Evolutionary conservation across 2,329 filamentous ascomycete species (phyloP).

Genomic region (Paecilomyces sp.): DNA sequence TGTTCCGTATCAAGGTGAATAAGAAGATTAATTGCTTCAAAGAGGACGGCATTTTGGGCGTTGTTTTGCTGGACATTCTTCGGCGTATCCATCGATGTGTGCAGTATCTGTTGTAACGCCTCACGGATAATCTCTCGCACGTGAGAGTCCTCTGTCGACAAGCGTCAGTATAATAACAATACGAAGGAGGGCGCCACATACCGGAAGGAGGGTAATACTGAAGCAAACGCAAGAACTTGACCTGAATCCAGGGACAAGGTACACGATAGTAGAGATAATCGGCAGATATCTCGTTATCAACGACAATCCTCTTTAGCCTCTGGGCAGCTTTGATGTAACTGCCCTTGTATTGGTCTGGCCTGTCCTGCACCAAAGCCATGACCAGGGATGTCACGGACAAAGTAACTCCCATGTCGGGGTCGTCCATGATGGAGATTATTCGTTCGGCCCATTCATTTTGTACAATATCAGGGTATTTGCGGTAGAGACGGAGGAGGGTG

Average conservation of each 20-base stretch:
- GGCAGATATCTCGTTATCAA: constrained; percentile 79
- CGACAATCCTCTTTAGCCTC: constrained; percentile 77
- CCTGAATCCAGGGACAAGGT: constrained; percentile 97
- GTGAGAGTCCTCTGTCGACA: constrained; percentile 70
- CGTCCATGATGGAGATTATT: constrained; percentile 98
- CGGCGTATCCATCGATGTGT: constrained; percentile 82
- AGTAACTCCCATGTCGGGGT: constrained; percentile 85
- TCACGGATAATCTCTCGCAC: constrained; percentile 87
- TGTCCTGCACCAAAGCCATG: constrained; percentile 89
- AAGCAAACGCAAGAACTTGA: constrained; percentile 83
- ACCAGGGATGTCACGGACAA: constrained; percentile 93
- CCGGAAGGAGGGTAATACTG: constrained; percentile 95
- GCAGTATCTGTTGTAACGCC: constrained; percentile 83
- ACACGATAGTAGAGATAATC: constrained; percentile 99
- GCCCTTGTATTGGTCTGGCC: constrained; percentile 88
- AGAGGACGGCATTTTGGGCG: constrained; percentile 93
- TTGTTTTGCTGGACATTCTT: constrained; percentile 99
- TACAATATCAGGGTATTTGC: constrained; percentile 88
- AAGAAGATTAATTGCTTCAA: constrained; percentile 96
- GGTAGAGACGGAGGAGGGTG: constrained; percentile 85
- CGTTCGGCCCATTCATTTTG: constrained; percentile 96
- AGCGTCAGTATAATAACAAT: constrained; percentile 4
- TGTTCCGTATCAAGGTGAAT: constrained; percentile 96
- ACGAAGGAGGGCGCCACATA: constrained; percentile 34
- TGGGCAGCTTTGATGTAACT: constrained; percentile 91